These are phyloP conservation scores for Bacterosira constricta DNA, from an alignment of 108 stramenopile species.

Conservation along the genomic window DNA sequence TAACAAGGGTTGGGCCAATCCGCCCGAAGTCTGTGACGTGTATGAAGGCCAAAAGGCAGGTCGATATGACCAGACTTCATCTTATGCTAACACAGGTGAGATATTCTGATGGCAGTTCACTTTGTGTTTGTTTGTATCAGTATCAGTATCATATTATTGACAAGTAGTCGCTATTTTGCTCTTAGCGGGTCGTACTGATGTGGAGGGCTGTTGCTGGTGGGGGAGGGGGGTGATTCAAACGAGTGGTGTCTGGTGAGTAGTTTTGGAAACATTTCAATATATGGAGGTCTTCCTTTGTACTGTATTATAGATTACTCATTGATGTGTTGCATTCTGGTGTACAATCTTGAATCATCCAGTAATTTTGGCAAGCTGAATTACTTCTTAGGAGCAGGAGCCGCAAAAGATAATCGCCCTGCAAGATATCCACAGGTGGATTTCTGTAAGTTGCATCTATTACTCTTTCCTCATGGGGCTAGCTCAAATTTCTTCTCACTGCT, in stretches of 20 bases:
- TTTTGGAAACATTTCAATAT: too few species aligned
- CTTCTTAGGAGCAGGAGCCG: slow-evolving; percentile 25
- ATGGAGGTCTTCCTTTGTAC: too few species aligned
- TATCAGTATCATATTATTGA: too few species aligned
- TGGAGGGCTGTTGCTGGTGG: slow-evolving; percentile 60
- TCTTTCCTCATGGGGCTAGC: too few species aligned
- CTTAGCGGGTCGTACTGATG: slow-evolving; percentile 37
- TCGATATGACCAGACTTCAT: slow-evolving; percentile 18
- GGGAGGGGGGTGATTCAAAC: slow-evolving; percentile 50
- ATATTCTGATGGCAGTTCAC: too few species aligned
- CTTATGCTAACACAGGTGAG: slow-evolving; percentile 34
- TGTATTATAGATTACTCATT: too few species aligned
- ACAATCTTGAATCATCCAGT: too few species aligned
- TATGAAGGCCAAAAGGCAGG: slow-evolving; percentile 44
- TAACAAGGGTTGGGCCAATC: slow-evolving; percentile 36
- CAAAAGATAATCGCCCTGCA: slow-evolving; percentile 15
- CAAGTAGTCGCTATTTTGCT: too few species aligned
- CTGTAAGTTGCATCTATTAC: too few species aligned
- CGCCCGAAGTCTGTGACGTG: slow-evolving; percentile 23
- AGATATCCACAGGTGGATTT: slow-evolving; percentile 38
- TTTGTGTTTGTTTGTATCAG: too few species aligned
- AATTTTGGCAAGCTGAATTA: slow-evolving; percentile 50
- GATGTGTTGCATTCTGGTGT: too few species aligned
- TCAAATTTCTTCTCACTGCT: too few species aligned
- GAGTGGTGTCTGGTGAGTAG: slow-evolving; percentile 20